Base-by-base conservation (phyloP, 768 basidiomycete species). In the Amanita pseudoporphyria region DNA sequence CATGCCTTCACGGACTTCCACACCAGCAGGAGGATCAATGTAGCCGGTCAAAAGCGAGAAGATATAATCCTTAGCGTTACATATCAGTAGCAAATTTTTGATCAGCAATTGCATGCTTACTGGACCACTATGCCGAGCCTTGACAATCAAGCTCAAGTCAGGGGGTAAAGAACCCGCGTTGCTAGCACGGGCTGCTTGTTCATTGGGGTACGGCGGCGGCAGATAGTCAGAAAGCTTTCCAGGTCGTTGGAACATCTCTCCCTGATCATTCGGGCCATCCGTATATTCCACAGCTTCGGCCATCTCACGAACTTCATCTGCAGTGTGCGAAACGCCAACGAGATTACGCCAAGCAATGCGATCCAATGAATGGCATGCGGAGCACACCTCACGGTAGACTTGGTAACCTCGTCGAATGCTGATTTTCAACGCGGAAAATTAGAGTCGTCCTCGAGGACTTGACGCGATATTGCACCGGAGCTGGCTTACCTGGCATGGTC, bases 331-430 rank as follows among this genome's bases (percentile, higher is more conserved):
- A 49, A 97, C 92, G 62, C 93, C 96, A 56, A 99, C 96, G 52
- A 99, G 74, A 73, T 98, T 99, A 64, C 96, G 90, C 96, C 96
- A 99, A 52, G 96, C 96, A 63, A 99, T 94, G 59, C 96, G 92
- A 73, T 99, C 91, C 49, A 99, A 82, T 30, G 96, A 99, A 68
- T 99, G 96, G 69, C 96, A 99, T 9, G 96, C 92, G 13, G 96
- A 90, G 64, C 96, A 99, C 50, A 99, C 96, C 71, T 99, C 95
- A 56, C 93, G 90, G 77, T 99, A 99, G 50, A 99, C 96, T 67
- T 87, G 82, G 73, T 89, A 94, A 35, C 92, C 94, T 62, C 95
- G 79, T 60, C 94, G 92, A 62, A 97, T 94, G 67, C 93, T 95
- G 55, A 51, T 56, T 47, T 32, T 43, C 9, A 43, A 39, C 49